Base-by-base conservation (phyloP, 352 stramenopile genomes). In the Salisapilia sapeloensis region DNA sequence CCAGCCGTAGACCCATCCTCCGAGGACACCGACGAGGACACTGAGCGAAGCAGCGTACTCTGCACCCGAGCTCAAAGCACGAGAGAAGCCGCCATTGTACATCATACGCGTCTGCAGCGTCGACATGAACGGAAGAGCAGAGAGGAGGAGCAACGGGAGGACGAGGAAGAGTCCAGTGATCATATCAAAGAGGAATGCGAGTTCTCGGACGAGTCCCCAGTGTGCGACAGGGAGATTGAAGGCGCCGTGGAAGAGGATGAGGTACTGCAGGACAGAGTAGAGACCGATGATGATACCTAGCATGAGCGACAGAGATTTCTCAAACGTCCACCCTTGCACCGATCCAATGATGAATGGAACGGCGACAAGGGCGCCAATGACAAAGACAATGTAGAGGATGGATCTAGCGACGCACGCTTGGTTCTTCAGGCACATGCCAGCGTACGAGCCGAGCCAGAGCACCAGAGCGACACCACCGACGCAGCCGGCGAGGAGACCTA, bases 71-170 rank as follows among this genome's bases (percentile, higher is more conserved):
- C 72, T 86, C 38, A 92, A 40, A 0, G 72, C 67, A 26, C 67
- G 67, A 10, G 76, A 87, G 29, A 92, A 92, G 25, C 76, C 72
- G 13, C 75, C 74, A 37, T 92, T 92, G 50, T 92, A 92, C 76
- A 92, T 92, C 72, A 92, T 92, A 20, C 76, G 72, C 24, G 76
- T 87, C 35, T 92, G 76, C 35, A 89, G 82, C 6, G 74, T 89
- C 24, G 65, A 71, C 72, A 92, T 89, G 44, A 89, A 92, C 14
- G 72, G 76, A 39, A 92, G 72, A 13, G 66, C 71, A 27, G 72
- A 89, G 4, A 92, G 21, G 13, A 89, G 26, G 25, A 89, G 29
- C 12, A 92, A 55, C 15, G 74, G 70, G 1, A 87, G 10, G 11
- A 78, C 56, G 14, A 89, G 34, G 36, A 89, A 83, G 14, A 85